Evolutionary conservation across 2,329 filamentous ascomycete species (phyloP).

Genomic region (Colletotrichum sp.): DNA sequence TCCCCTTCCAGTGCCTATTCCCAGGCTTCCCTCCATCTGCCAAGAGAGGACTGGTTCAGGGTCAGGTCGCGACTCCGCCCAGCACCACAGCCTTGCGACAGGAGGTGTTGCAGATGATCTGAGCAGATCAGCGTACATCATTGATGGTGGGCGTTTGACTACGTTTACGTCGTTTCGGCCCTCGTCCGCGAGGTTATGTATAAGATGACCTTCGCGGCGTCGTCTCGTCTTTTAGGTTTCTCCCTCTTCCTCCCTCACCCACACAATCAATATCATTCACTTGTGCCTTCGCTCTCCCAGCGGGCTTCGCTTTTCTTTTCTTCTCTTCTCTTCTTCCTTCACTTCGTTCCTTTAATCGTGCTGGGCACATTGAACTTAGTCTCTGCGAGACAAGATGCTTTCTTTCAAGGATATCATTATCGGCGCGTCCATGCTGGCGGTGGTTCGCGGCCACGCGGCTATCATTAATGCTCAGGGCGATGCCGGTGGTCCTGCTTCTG

Average conservation of each 20-base stretch:
- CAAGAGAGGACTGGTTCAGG: slow-evolving; percentile 12
- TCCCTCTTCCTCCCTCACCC: not conserved
- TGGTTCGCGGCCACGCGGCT: slow-evolving; percentile 49
- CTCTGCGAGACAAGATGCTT: slow-evolving; percentile 36
- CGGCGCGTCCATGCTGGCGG: slow-evolving; percentile 36
- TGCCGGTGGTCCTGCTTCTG: slow-evolving; percentile 48
- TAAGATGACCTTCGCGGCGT: slow-evolving; percentile 9
- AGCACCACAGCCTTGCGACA: slow-evolving; percentile 22
- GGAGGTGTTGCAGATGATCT: slow-evolving; percentile 24
- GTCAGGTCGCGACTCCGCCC: slow-evolving; percentile 12
- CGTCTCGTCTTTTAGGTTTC: slow-evolving; percentile 12
- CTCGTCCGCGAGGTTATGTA: slow-evolving; percentile 12
- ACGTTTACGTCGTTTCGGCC: slow-evolving; percentile 14
- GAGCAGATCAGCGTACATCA: slow-evolving; percentile 19
- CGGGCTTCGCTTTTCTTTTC: slow-evolving; percentile 24
- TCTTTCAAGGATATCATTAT: slow-evolving; percentile 37
- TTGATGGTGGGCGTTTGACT: slow-evolving; percentile 2
- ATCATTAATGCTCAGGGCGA: slow-evolving; percentile 52
- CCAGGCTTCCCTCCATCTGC: not conserved
- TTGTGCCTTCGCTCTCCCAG: slow-evolving; percentile 18
- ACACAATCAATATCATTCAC: not conserved
- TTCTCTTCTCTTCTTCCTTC: slow-evolving; percentile 28
- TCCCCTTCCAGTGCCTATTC: not conserved
- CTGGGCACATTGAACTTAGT: slow-evolving; percentile 22
- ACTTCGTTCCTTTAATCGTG: slow-evolving; percentile 30